Evolutionary conservation across 2,329 filamentous ascomycete species (phyloP), one percentile per base, ranked within the genome.

Genomic region (Trichoderma oligosporum): DNA sequence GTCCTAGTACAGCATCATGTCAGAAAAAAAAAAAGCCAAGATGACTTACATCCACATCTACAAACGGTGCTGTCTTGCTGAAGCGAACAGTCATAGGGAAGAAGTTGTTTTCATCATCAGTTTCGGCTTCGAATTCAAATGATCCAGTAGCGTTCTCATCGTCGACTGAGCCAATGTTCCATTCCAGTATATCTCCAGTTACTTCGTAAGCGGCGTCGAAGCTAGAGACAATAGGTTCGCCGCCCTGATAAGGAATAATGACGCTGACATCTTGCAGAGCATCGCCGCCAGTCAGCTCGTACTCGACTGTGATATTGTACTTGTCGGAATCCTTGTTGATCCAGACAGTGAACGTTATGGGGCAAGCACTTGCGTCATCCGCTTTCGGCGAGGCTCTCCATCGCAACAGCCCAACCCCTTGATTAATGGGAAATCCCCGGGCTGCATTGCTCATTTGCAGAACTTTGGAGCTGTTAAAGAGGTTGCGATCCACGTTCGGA

Each of bases 311-410:
- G 68, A 99, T 84, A 63, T 89, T 95, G 73, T 87, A 95, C 67
- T 87, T 91, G 69, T 85, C 84, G 45, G 87, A 84, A 46, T 89
- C 88, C 73, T 92, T 91, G 74, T 96, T 97, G 60, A 96, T 90
- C 94, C 94, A 99, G 35, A 97, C 93, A 2, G 91, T 97, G 73
- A 99, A 97, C 35, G 89, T 94, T 67, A 99, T 94, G 7, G 94
- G 94, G 35, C 95, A 85, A 55, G 92, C 84, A 61, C 85, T 86
- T 33, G 87, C 75, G 65, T 95, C 90, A 64, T 95, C 91, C 2
- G 82, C 80, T 74, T 90, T 91, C 47, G 91, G 88, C 14, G 86
- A 85, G 20, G 90, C 88, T 67, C 91, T 89, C 94, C 94, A 99
- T 71, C 93, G 85, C 70, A 99, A 81, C 39, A 97, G 92, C 56